Conservation (phyloP, 305 asterid genomes). For the Fraxinus platypoda region DNA sequence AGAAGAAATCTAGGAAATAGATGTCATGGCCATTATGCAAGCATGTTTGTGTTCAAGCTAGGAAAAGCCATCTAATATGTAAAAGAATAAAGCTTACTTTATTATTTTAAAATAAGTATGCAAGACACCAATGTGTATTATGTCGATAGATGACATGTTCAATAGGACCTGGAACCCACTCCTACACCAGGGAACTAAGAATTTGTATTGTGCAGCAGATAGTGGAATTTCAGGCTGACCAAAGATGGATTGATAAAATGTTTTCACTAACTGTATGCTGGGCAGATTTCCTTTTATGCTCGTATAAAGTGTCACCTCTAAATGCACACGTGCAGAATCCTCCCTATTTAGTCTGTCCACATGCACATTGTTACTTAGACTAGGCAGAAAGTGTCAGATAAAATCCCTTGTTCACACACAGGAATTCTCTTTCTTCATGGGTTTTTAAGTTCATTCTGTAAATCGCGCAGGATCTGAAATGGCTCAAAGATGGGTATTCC, state of each 20-base stretch:
- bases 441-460: background rate
- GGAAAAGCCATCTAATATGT: background rate
- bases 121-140: background rate
- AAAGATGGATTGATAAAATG: background rate
- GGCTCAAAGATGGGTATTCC: background rate
- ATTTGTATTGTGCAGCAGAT: background rate
- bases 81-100: background rate
- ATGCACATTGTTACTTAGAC: background rate
- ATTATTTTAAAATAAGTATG: background rate
- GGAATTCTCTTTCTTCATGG: background rate
- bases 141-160: background rate
- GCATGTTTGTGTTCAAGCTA: background rate
- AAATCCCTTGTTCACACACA: background rate
- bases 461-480: background rate
- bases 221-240: background rate
- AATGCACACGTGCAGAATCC: background rate
- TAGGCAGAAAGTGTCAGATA: background rate
- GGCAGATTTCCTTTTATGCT: background rate
- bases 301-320: background rate
- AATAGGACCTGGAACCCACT: background rate
- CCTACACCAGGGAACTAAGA: background rate
- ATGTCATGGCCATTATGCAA: background rate
- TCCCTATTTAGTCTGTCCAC: background rate
- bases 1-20: background rate
- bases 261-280: background rate